Base-by-base conservation (phyloP, 2,329 filamentous ascomycete genomes). In the Aspergillus viridinutans region DNA sequence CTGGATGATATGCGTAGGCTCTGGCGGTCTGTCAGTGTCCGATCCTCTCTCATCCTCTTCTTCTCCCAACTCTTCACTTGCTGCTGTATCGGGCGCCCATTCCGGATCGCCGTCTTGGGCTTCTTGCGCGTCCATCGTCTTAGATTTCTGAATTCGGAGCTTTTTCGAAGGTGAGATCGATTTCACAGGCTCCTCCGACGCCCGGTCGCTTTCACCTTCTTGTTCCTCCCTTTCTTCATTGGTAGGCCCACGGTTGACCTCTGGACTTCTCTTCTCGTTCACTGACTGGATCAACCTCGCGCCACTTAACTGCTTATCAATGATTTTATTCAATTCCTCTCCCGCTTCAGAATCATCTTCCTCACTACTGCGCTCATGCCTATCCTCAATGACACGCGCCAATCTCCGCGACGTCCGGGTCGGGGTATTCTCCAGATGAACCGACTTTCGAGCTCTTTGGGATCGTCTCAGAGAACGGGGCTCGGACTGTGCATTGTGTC, bases 381-480 rank as follows among this genome's bases (percentile, higher is more conserved):
- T 3, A 21, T 47, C 43, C 21, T 23, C 23, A 14, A 21, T 26
- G 21, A 47, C 12, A 47, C 21, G 43, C 4, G 43, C 43, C 23
- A 47, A 47, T 7, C 43, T 21, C 43, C 43, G 9, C 21, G 23
- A 47, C 1, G 20, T 3, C 21, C 42, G 7, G 6, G 20, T 47
- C 10, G 43, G 43, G 2, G 43, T 47, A 23, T 7, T 14, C 3
- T 54, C 35, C 38, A 42, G 26, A 7, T n/a, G n/a, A 17, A 28
- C 8, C 5, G n/a, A 4, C 14, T 40, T 20, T 8, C 50, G 52
- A 45, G 61, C 20, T 21, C 60, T 54, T 35, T 29, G 23, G 20
- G 62, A 64, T 25, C 58, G 54, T 40, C 61, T 57, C 14, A 55
- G 58, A n/a, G 61, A 60, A 17, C 32, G 21, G 6, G 53, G 40